These are phyloP conservation scores for Apiospora koreana DNA, from an alignment of 2,329 filamentous ascomycete species.

Conservation along the genomic window DNA sequence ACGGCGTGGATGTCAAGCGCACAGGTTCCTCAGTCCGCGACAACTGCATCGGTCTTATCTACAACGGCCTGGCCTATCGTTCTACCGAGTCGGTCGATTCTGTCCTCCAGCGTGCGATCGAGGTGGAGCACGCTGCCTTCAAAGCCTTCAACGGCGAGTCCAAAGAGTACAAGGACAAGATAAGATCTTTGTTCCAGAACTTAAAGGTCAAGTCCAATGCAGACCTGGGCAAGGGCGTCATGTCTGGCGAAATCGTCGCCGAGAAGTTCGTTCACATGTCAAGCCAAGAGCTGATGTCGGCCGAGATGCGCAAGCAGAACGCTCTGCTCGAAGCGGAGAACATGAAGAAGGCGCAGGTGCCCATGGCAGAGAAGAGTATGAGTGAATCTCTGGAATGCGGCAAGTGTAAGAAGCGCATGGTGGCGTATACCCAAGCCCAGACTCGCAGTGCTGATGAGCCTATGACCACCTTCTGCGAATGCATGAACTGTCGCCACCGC, in stretches of 20 bases:
- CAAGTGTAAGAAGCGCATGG: conserved; percentile 90
- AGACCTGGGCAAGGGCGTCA: conserved; percentile 73
- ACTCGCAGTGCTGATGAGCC: conserved; percentile 95
- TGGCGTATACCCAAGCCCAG: conserved; percentile 95
- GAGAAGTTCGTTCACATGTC: conserved; percentile 82
- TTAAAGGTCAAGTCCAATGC: conserved; percentile 90
- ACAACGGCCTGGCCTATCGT: conserved; percentile 79
- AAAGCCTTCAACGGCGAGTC: conserved; percentile 69
- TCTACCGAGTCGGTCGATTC: conserved; percentile 71
- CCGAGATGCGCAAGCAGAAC: conserved; percentile 76
- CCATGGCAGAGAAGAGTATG: conserved; percentile 88
- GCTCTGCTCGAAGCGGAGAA: conserved; percentile 82
- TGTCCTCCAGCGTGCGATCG: conserved; percentile 74
- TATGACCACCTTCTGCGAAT: conserved; percentile 76
- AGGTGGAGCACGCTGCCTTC: conserved; percentile 81
- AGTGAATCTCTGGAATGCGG: conserved; percentile 85
- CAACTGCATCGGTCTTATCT: conserved; percentile 86
- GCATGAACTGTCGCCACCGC: conserved; percentile 67
- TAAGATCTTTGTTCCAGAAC: conserved; percentile 91
- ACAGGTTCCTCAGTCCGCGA: conserved; percentile 77
- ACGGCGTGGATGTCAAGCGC: conserved; percentile 75
- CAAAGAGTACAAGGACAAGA: conserved; percentile 79
- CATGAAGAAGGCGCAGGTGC: conserved; percentile 95
- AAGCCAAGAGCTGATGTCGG: conserved; percentile 87
- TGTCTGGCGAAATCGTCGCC: conserved; percentile 71